These are phyloP conservation scores for Phytophthora pluvialis DNA, from an alignment of 352 stramenopile species.

Conservation along the genomic window DNA sequence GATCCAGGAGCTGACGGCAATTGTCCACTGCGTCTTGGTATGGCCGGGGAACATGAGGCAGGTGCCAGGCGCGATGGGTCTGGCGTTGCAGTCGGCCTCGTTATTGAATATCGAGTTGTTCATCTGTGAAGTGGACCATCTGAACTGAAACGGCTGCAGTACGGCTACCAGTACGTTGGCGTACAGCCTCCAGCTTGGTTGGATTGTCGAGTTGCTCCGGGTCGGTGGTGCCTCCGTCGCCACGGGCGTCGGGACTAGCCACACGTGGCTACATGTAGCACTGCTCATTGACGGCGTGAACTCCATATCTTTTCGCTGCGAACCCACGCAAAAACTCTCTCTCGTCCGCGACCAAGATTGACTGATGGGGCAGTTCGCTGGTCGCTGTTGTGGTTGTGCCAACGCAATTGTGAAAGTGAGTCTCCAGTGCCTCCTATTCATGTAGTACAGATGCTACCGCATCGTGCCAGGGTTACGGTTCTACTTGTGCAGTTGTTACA, in stretches of 20 bases:
- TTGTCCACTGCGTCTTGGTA: conserved; percentile 52
- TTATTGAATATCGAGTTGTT: conserved; percentile 45
- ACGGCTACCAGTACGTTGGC: conserved; percentile 51
- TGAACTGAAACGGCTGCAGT: conserved; percentile 44
- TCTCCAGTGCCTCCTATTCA: too few species aligned
- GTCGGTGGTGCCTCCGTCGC: conserved; percentile 2
- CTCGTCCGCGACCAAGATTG: not conserved
- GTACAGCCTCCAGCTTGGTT: conserved; percentile 46
- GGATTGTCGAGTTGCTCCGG: conserved; percentile 16
- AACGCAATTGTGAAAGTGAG: conserved; percentile 27
- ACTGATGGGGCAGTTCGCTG: not conserved
- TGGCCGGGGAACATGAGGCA: conserved; percentile 34
- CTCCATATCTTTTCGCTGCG: conserved; percentile 1
- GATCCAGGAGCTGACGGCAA: conserved; percentile 63
- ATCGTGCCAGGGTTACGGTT: conserved; percentile 6
- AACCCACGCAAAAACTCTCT: not conserved
- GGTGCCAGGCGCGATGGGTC: conserved; percentile 12
- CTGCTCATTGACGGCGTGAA: conserved; percentile 31
- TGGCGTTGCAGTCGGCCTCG: conserved; percentile 47
- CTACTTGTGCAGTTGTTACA: conserved; percentile 2
- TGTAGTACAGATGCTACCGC: not conserved
- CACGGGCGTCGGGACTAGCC: conserved; percentile 20
- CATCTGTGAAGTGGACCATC: conserved; percentile 61
- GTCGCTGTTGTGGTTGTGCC: not conserved
- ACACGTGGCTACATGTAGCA: conserved; percentile 11